Evolutionary conservation across 1,284 basidiomycete genomes (phyloP), one percentile per base, ranked within the genome.

Genomic region (Ceratobasidium sp.): DNA sequence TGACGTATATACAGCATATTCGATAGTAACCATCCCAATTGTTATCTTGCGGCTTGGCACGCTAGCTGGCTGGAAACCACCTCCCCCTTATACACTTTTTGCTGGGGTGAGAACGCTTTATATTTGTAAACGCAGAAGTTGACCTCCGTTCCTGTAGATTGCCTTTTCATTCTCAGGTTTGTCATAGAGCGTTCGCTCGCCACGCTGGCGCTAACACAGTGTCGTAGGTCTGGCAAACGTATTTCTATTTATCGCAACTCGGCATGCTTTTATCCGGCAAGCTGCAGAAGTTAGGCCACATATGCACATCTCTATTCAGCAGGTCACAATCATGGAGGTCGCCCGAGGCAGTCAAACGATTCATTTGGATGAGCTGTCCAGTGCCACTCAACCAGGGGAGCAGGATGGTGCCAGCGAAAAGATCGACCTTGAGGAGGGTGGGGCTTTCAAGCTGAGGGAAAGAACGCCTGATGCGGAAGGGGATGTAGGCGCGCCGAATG

Each of bases 221-320:
- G 29, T n/a, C 19, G 27, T 19, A 69, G 65, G 65, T 29, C 22
- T 69, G 27, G 56, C 65, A 41, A 69, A 69, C 29, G 65, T n/a
- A n/a, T n/a, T n/a, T n/a, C n/a, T n/a, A n/a, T n/a, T n/a, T n/a
- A n/a, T n/a, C n/a, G n/a, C n/a, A 19, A 69, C 65, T 37, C 65
- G 65, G 1, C 65, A 58, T 34, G 56, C 65, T 4, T 69, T 69
- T 56, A 69, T 69, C 37, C 65, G 56, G 27, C 49, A 69, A 31
- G 65, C 56, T 8, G 53, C 51, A 22, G 16, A 31, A n/a, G 27
- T 69, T 39, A 51, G 65, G 34, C 65, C 65, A 11, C 53, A 31
- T 13, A 37, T 69, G 16, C 65, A 69, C 43, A 51, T 69, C 1
- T 43, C 53, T 22, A 69, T 51, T 1, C 51, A 56, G 8, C 65